Conservation (phyloP, 106 monocot genomes). For the Xerophyta viscosa region DNA sequence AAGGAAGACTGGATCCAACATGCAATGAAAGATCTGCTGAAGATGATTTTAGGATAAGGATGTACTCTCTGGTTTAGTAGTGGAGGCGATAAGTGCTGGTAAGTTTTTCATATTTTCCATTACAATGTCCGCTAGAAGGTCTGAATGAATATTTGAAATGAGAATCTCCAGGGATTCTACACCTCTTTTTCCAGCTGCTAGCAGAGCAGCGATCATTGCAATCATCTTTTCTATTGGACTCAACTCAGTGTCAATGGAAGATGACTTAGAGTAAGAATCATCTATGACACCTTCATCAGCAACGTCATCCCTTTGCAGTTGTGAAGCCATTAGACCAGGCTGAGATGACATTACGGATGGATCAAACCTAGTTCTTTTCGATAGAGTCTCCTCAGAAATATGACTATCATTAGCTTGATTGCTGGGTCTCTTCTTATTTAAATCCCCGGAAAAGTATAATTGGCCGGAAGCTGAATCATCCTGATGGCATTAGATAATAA, state of each 20-base stretch:
- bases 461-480: constrained; percentile 39
- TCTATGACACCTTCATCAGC: constrained; percentile 10
- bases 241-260: constrained; percentile 33
- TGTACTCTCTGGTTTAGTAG: neutral
- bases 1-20: neutral
- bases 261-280: constrained; percentile 28
- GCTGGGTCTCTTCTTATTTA: constrained; percentile 17
- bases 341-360: constrained; percentile 13
- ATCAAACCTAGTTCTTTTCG: constrained; percentile 36
- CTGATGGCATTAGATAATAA: constrained; percentile 26
- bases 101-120: constrained; percentile 14
- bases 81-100: neutral
- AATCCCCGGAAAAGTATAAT: constrained; percentile 18
- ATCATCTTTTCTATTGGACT: constrained; percentile 88
- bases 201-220: constrained; percentile 73
- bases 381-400: constrained; percentile 30
- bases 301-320: constrained; percentile 14
- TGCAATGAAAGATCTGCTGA: neutral
- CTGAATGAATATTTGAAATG: constrained; percentile 75
- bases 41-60: neutral
- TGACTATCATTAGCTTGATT: constrained; percentile 19
- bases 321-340: constrained; percentile 13
- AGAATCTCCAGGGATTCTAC: constrained; percentile 67
- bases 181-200: constrained; percentile 93
- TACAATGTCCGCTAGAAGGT: constrained; percentile 87